Evolutionary conservation across 352 stramenopile species (phyloP), one percentile per base, ranked within the genome.

Genomic region (Aphanomyces stellatus): DNA sequence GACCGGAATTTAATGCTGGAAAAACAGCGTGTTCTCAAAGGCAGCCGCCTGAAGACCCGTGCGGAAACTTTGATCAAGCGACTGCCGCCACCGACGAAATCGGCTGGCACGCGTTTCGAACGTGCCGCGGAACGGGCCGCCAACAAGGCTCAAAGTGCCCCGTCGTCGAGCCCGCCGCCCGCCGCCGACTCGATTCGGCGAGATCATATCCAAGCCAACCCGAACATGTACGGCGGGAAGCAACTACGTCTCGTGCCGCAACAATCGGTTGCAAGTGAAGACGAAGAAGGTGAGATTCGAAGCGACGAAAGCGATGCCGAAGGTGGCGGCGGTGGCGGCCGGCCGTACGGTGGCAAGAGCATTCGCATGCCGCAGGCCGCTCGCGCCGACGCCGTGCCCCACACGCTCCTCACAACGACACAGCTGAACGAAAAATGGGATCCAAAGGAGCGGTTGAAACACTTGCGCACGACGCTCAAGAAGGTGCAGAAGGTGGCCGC

Each of bases 401-500:
- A 8, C 8, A 10, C 24, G 22, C 35, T 85, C 17, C 65, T 91
- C 22, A 85, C 76, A 8, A 42, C 74, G 27, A 75, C 85, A 5
- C 74, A 88, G 64, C 76, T 77, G 35, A 73, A 79, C 34, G 80
- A 88, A 24, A 94, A 94, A 69, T 94, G 84, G 84, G 83, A 88
- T 49, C 86, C 86, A 0, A 86, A 79, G 61, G 88, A 88, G 49
- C 76, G 75, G 51, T 59, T 94, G 34, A 86, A 84, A 49, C 80
- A 89, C 22, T 88, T 94, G 27, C 80, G 82, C 0, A 77, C 85
- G 57, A 83, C 88, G 69, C 76, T 94, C 4, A 94, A 94, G 71
- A 94, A 94, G 72, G 88, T 94, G 78, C 85, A 88, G 46, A 88
- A 90, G 46, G 92, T 94, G 79, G 75, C 72, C 27, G 69, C 84